Evolutionary conservation across 1,284 basidiomycete species (phyloP).

Genomic region (Papiliotrema flavescens): DNA sequence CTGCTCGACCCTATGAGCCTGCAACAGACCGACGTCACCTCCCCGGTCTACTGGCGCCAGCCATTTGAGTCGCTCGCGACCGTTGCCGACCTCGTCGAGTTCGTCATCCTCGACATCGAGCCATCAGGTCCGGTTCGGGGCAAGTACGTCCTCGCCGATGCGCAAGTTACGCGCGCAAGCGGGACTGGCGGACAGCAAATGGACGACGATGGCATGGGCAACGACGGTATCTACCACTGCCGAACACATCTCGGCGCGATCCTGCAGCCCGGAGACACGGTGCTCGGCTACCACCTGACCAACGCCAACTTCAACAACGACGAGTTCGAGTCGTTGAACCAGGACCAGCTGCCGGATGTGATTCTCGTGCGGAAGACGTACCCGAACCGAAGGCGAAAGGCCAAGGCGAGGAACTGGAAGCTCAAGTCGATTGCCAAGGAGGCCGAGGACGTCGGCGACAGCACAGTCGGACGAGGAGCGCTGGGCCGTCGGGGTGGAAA

Average conservation of each 20-base stretch:
- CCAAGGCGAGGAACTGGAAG: slow-evolving; percentile 78
- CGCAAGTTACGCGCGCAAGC: slow-evolving; percentile 83
- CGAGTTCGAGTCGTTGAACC: slow-evolving; percentile 70
- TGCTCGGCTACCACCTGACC: slow-evolving; percentile 83
- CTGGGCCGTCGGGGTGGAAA: slow-evolving; percentile 85
- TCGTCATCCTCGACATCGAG: slow-evolving; percentile 92
- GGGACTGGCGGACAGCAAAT: slow-evolving; percentile 48
- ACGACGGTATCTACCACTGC: slow-evolving; percentile 86
- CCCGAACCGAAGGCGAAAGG: slow-evolving; percentile 90
- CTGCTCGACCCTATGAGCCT: slow-evolving; percentile 86
- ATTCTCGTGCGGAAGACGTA: slow-evolving; percentile 94
- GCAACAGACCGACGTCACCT: slow-evolving; percentile 73
- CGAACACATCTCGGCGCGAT: slow-evolving; percentile 94
- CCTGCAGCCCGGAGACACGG: slow-evolving; percentile 92
- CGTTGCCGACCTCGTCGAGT: slow-evolving; percentile 85
- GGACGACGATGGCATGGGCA: slow-evolving; percentile 50
- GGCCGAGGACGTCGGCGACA: slow-evolving; percentile 69
- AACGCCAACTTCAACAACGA: slow-evolving; percentile 91
- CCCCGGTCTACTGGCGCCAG: slow-evolving; percentile 84
- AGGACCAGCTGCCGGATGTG: slow-evolving; percentile 80
- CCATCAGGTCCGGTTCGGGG: slow-evolving; percentile 66
- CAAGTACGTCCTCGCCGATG: slow-evolving; percentile 83
- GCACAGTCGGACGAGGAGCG: slow-evolving; percentile 65
- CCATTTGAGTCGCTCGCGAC: slow-evolving; percentile 81
- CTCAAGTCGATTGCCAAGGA: slow-evolving; percentile 93